phyloP scores from a whole-genome alignment of 495 filamentous ascomycete genomes.

The Parmelia sp. region DNA sequence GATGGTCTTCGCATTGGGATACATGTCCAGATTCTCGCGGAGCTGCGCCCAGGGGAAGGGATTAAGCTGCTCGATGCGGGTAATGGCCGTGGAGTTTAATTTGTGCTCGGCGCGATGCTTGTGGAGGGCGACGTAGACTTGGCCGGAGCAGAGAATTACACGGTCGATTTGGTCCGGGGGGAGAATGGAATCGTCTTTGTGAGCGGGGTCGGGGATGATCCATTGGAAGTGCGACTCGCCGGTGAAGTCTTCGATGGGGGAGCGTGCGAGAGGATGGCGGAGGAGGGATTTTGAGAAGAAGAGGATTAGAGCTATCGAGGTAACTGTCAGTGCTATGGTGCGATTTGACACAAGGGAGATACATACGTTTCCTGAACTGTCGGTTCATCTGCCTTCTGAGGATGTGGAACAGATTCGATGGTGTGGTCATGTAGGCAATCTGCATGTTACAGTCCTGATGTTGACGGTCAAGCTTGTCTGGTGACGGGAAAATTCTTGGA shows the following conservation, averaged over 20 bases:
- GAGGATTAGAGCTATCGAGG: slow-evolving; percentile 66
- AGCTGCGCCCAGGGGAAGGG: slow-evolving; percentile 98
- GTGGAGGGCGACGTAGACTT: slow-evolving; percentile 83
- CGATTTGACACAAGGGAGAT: background rate
- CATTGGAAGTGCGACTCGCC: slow-evolving; percentile 90
- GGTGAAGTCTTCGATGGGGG: slow-evolving; percentile 79
- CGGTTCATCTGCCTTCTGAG: slow-evolving; percentile 95
- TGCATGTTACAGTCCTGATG: slow-evolving; percentile 99
- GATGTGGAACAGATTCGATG: slow-evolving; percentile 93
- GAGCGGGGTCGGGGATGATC: slow-evolving; percentile 85
- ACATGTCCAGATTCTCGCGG: slow-evolving; percentile 88
- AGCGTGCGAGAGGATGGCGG: slow-evolving; percentile 86
- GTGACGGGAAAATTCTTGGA: slow-evolving; percentile 79
- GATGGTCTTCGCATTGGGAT: slow-evolving; percentile 93
- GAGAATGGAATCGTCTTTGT: slow-evolving; percentile 63
- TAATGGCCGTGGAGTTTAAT: slow-evolving; percentile 84
- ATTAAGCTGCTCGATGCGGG: slow-evolving; percentile 93
- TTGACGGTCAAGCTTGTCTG: slow-evolving; percentile 88
- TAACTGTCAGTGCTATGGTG: slow-evolving; percentile 33
- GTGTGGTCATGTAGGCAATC: slow-evolving; percentile 87
- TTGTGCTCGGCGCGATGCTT: slow-evolving; percentile 84
- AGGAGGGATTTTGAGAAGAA: slow-evolving; percentile 97
- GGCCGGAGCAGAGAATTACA: slow-evolving; percentile 88
- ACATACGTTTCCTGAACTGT: slow-evolving; percentile 97
- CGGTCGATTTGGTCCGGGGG: slow-evolving; percentile 84